Conservation (phyloP, 108 stramenopile species). For the Fistulifera pelliculosa region DNA sequence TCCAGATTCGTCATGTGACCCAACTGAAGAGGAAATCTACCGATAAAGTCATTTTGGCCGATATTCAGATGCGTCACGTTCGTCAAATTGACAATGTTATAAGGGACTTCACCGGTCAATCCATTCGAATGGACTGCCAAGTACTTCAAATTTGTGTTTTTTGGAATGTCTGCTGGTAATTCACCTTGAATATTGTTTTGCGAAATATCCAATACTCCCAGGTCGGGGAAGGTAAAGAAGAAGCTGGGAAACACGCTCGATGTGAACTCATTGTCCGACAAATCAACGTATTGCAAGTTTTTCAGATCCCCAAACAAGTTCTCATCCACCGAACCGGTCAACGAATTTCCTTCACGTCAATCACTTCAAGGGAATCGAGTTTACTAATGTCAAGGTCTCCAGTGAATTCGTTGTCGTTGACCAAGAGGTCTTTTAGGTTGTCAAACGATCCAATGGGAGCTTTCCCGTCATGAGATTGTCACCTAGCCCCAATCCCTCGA, state of each 20-base stretch:
- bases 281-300: constrained; percentile 24
- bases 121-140: constrained; percentile 27
- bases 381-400: constrained; percentile 17
- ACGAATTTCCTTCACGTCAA: constrained; percentile 26
- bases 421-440: constrained; percentile 15
- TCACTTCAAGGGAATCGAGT: constrained; percentile 14
- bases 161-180: constrained; percentile 11
- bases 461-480: constrained; percentile 32
- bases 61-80: constrained; percentile 27
- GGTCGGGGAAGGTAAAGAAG: constrained; percentile 18
- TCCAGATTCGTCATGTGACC: constrained; percentile 6
- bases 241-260: constrained; percentile 14
- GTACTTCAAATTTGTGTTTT: constrained; percentile 14
- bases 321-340: constrained; percentile 15
- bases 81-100: constrained; percentile 12
- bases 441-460: constrained; percentile 10
- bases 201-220: constrained; percentile 19
- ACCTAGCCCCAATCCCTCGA: not conserved
- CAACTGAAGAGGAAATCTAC: constrained; percentile 14
- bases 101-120: constrained; percentile 25
- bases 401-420: constrained; percentile 32
- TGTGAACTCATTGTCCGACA: constrained; percentile 19
- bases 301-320: constrained; percentile 2
- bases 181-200: constrained; percentile 11
- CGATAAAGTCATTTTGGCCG: constrained; percentile 19